Conservation (phyloP, 352 stramenopile species). For the Thraustotheca clavata region DNA sequence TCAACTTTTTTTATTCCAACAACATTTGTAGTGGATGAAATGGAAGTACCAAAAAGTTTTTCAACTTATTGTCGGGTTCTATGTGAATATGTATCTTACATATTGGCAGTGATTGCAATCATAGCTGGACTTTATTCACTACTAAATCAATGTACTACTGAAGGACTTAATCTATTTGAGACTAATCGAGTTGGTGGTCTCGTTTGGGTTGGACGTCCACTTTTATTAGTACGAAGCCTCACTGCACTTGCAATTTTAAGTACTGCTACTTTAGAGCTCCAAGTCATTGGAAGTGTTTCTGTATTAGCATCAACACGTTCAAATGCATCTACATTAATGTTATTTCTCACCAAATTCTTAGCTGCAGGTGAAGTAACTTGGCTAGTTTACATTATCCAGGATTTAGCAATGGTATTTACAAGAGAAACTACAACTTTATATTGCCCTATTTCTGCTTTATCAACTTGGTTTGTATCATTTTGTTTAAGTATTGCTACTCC, state of each 20-base stretch:
- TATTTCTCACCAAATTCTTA: too few relatives aligned
- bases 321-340: too few relatives aligned
- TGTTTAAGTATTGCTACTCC: neutral
- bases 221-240: neutral
- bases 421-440: constrained; percentile 11
- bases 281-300: too few relatives aligned
- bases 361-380: constrained; percentile 20
- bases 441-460: neutral
- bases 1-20: neutral
- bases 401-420: constrained; percentile 1
- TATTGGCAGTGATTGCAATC: neutral
- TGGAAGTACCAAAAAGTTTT: constrained; percentile 3
- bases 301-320: too few relatives aligned
- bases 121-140: neutral
- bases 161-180: constrained; percentile 8
- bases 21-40: neutral
- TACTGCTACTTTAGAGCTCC: constrained; percentile 2
- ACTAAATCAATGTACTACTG: neutral
- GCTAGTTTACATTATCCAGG: constrained; percentile 5
- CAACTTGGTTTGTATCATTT: neutral
- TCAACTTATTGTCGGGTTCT: neutral
- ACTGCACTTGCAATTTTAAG: neutral
- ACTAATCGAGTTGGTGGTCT: constrained; percentile 2
- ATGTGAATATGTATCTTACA: neutral
- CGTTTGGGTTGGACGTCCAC: neutral